These are phyloP conservation scores for Tulasnella sp. DNA, from an alignment of 768 basidiomycete species.

Conservation along the genomic window DNA sequence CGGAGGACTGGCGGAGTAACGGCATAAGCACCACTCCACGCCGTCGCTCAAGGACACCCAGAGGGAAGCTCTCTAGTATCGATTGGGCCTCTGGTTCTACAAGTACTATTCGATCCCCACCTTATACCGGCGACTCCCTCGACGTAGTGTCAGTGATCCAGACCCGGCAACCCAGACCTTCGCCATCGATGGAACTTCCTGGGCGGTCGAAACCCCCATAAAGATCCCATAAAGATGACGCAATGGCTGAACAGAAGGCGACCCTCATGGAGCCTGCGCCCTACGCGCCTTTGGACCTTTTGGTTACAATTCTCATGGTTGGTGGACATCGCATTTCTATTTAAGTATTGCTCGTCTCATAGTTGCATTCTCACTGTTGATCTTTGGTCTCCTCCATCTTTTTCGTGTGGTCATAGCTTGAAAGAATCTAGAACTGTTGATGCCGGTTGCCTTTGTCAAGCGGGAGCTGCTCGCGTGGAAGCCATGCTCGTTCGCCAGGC, in stretches of 20 bases:
- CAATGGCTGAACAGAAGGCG: background rate
- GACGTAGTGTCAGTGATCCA: background rate
- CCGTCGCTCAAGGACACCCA: background rate
- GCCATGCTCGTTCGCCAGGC: too few relatives aligned
- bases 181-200: slow-evolving; percentile 9
- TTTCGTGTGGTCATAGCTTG: too few relatives aligned
- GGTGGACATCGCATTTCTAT: background rate
- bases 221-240: background rate
- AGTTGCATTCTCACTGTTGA: too few relatives aligned
- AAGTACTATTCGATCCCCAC: background rate
- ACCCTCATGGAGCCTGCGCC: background rate
- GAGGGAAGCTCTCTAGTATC: background rate
- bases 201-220: background rate
- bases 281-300: background rate
- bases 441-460: too few relatives aligned
- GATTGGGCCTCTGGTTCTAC: background rate
- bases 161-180: slow-evolving; percentile 6
- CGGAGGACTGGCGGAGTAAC: background rate
- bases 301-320: background rate
- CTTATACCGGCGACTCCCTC: background rate
- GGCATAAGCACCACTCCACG: background rate
- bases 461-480: too few relatives aligned
- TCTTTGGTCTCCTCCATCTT: too few relatives aligned
- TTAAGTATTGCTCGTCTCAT: too few relatives aligned
- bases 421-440: too few relatives aligned